phyloP scores from a whole-genome alignment of 2,329 filamentous ascomycete genomes.

The Xylariaceae sp. region DNA sequence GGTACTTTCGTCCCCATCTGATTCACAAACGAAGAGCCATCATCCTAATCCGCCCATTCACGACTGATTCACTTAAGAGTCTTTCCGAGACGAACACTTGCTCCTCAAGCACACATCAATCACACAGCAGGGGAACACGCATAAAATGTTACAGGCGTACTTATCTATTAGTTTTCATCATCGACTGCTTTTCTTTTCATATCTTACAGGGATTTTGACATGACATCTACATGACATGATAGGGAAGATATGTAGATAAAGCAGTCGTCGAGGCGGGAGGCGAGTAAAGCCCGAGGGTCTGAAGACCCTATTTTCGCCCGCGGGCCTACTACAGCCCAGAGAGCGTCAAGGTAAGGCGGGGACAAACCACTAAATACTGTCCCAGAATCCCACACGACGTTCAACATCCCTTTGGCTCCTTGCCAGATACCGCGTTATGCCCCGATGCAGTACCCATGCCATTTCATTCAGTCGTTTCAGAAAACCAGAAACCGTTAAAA shows the following conservation, averaged over 20 bases:
- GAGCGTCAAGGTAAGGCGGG: background rate
- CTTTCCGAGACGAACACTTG: too few relatives aligned
- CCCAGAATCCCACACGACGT: background rate
- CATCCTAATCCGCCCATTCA: too few relatives aligned
- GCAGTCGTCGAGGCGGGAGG: background rate
- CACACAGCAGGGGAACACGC: too few relatives aligned
- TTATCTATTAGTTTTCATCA: slow-evolving; percentile 22
- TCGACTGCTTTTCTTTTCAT: slow-evolving; percentile 20
- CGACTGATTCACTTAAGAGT: too few relatives aligned
- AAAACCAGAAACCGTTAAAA: background rate
- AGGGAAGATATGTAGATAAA: background rate
- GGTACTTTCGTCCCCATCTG: too few relatives aligned
- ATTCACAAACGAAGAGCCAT: too few relatives aligned
- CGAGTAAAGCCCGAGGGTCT: background rate
- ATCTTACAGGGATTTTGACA: slow-evolving; percentile 21
- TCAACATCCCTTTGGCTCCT: background rate
- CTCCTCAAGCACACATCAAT: too few relatives aligned
- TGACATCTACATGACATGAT: slow-evolving; percentile 16
- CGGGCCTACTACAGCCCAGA: background rate
- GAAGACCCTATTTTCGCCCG: background rate
- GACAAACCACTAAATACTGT: background rate
- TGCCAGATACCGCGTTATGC: background rate
- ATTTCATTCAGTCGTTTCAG: slow-evolving; percentile 1
- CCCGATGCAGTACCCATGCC: slow-evolving; percentile 4
- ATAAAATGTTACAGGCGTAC: background rate